A percentile compares a stretch with the other conserved stretches of the same genome.
These are phyloP conservation scores for Lasiosphaeria miniovina DNA, from an alignment of 495 filamentous ascomycete species.

Conservation along the genomic window DNA sequence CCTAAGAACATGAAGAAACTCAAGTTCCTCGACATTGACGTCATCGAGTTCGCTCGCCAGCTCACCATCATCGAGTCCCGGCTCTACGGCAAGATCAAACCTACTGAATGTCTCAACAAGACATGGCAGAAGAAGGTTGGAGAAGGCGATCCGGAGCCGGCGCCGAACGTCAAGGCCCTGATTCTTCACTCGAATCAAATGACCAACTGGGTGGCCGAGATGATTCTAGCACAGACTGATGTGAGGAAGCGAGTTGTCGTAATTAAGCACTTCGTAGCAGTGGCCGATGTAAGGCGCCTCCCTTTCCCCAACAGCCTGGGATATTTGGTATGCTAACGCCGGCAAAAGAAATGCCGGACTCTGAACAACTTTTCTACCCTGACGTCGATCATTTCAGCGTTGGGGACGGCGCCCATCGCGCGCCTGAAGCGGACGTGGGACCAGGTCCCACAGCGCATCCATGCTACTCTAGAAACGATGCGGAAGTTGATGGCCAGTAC, in stretches of 20 bases:
- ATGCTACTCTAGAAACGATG: slow-evolving; percentile 79
- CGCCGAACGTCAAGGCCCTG: slow-evolving; percentile 89
- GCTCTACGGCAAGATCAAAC: slow-evolving; percentile 90
- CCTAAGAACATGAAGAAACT: slow-evolving; percentile 99
- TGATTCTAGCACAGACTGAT: slow-evolving; percentile 92
- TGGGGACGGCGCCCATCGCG: slow-evolving; percentile 91
- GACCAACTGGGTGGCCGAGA: slow-evolving; percentile 99
- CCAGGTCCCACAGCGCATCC: slow-evolving; percentile 81
- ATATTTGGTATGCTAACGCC: slow-evolving; percentile 23
- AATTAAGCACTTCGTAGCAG: slow-evolving; percentile 95
- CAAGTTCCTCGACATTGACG: slow-evolving; percentile 96
- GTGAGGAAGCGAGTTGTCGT: slow-evolving; percentile 94
- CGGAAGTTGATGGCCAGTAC: slow-evolving; percentile 93
- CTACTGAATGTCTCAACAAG: slow-evolving; percentile 95
- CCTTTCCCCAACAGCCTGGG: background rate
- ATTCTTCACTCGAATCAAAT: slow-evolving; percentile 98
- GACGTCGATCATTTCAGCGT: slow-evolving; percentile 96
- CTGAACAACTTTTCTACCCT: slow-evolving; percentile 97
- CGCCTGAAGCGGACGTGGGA: slow-evolving; percentile 93
- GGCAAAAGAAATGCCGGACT: slow-evolving; percentile 76
- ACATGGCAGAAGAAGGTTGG: slow-evolving; percentile 94
- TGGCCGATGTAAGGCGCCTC: slow-evolving; percentile 74
- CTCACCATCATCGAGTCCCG: slow-evolving; percentile 95
- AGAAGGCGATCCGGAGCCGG: slow-evolving; percentile 80
- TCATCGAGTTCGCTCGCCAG: slow-evolving; percentile 91